Base-by-base conservation (phyloP, 352 stramenopile species). In the Phytophthora sp. region DNA sequence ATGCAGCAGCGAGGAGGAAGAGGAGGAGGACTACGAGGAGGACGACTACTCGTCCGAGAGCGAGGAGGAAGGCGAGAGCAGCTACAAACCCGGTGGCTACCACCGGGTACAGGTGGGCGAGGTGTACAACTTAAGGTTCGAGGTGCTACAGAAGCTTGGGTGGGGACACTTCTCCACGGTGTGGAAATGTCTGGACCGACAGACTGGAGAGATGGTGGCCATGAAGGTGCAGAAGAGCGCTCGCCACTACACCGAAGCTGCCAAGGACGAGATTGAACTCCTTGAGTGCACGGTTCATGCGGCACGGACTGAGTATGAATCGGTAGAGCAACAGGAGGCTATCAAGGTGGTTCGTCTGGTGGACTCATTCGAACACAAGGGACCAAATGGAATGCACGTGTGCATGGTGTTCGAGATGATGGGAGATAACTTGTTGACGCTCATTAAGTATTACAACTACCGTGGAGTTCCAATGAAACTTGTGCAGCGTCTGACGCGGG, bases 121-220 rank as follows among this genome's bases (percentile, higher is more conserved):
- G 34, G 79, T 97, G 52, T 98, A 92, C 82, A 97, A 96, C 46
- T 69, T 70, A 7, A 80, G 97, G 60, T 99, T 99, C 65, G 82
- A 97, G 24, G 94, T 99, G 54, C 82, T 99, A 32, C 94, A 98
- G 69, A 99, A 99, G 76, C 88, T 99, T 30, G 98, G 98, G 18
- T 99, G 98, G 98, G 98, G 98, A 23, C 98, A 99, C 72, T 99
- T 99, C 74, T 99, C 97, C 34, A 99, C 98, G 4, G 98, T 99
- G 17, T 99, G 97, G 98, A 98, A 99, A 77, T 98, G 97, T 48
- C 87, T 91, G 53, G 97, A 99, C 79, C 75, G 72, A 32, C 37
- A 78, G 13, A 91, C 74, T n/a, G 76, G 68, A 11, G 55, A 69
- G n/a, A 87, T 97, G 57, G 96, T 98, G n/a, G 97, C 97, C 7